Evolutionary conservation across 257 asterid species (phyloP).

Genomic region (Solanum okadae): DNA sequence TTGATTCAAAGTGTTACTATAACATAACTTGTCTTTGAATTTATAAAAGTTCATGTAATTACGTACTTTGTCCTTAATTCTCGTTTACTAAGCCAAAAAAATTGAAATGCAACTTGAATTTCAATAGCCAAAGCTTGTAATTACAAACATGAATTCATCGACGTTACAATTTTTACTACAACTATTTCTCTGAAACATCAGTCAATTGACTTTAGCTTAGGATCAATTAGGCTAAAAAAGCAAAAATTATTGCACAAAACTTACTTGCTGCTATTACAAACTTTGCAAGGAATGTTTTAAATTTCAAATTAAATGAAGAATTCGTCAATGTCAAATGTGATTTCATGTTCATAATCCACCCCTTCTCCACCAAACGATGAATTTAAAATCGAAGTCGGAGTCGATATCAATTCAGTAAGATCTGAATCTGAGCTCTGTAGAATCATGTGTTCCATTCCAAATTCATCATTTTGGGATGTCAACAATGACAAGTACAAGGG

Average conservation of each 20-base stretch:
- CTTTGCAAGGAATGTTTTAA: neutral
- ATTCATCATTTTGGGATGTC: slow-evolving; percentile 19
- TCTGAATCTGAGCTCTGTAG: slow-evolving; percentile 29
- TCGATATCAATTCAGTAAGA: slow-evolving; percentile 38
- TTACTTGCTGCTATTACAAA: neutral
- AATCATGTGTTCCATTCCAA: slow-evolving; percentile 12
- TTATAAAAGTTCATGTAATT: neutral
- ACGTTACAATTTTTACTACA: neutral
- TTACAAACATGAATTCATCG: neutral
- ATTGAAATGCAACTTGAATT: neutral
- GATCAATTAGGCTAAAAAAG: neutral
- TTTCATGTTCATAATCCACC: slow-evolving; percentile 28
- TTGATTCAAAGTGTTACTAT: neutral
- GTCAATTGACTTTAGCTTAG: neutral
- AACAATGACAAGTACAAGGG: slow-evolving; percentile 24
- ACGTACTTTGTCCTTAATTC: neutral
- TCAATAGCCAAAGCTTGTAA: neutral
- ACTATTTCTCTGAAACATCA: neutral
- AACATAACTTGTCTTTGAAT: neutral
- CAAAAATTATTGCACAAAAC: neutral
- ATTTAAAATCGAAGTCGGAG: slow-evolving; percentile 27
- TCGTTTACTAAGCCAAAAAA: neutral
- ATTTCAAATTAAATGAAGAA: slow-evolving; percentile 5
- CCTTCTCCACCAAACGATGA: slow-evolving; percentile 22
- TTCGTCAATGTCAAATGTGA: slow-evolving; percentile 20